Evolutionary conservation across 208 protist species (phyloP).

Genomic region (Leishmania gerbilli): DNA sequence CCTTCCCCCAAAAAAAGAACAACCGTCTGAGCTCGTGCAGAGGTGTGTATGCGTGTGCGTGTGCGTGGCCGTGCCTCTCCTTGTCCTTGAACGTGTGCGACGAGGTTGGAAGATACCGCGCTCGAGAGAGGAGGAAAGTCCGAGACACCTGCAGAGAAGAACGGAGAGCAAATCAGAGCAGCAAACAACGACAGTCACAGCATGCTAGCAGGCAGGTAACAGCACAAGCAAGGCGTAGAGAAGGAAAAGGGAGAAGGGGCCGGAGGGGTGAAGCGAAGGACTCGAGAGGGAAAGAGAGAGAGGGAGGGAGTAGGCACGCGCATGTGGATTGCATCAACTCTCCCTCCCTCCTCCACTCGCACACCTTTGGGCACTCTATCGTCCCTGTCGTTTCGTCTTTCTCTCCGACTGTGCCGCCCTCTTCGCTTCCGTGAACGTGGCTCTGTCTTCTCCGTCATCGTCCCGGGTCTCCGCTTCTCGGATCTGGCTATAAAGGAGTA

Average conservation of each 20-base stretch:
- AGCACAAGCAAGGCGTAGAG: constrained; percentile 9
- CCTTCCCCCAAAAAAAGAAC: not conserved
- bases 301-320: not conserved
- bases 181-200: not conserved
- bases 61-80: not conserved
- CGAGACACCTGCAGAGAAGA: constrained; percentile 3
- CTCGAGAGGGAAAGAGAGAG: not conserved
- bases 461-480: not conserved
- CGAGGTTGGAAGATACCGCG: not conserved
- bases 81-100: not conserved
- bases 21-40: not conserved
- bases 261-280: not conserved
- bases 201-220: not conserved
- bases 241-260: constrained; percentile 15
- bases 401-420: not conserved
- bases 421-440: not conserved
- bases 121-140: constrained; percentile 13
- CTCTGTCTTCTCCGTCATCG: not conserved
- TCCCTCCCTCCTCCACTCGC: not conserved
- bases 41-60: not conserved
- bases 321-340: not conserved
- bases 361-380: not conserved
- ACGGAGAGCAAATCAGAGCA: constrained; percentile 9
- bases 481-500: not conserved
- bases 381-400: not conserved